A percentile compares a stretch with the other conserved stretches of the same genome.
Conservation (phyloP, 2,329 filamentous ascomycete species). For the Colletotrichum sp. region DNA sequence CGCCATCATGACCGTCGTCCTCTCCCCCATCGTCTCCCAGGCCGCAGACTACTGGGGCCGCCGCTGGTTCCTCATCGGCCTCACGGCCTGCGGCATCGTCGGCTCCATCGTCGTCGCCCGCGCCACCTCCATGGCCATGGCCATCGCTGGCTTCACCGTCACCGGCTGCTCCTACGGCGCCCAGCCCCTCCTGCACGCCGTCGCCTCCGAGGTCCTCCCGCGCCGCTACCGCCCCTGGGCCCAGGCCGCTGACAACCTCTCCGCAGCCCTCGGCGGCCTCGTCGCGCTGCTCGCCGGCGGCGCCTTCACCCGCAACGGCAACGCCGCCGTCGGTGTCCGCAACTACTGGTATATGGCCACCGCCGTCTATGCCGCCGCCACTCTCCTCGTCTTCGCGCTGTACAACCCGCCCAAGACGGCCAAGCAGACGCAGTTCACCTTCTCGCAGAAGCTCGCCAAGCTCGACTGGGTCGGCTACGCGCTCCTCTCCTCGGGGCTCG, state of each 20-base stretch:
- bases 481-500: constrained; percentile 36
- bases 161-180: constrained; percentile 39
- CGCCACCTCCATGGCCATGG: constrained; percentile 37
- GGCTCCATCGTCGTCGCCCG: constrained; percentile 40
- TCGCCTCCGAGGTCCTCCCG: constrained; percentile 43
- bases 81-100: constrained; percentile 36
- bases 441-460: constrained; percentile 34
- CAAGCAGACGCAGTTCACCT: constrained; percentile 30
- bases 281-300: constrained; percentile 38
- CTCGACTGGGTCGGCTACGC: constrained; percentile 45
- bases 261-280: constrained; percentile 42
- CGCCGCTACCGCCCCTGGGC: constrained; percentile 30
- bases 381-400: constrained; percentile 28
- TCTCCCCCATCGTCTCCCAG: constrained; percentile 39
- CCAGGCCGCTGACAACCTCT: constrained; percentile 37
- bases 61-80: constrained; percentile 41
- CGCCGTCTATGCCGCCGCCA: constrained; percentile 30
- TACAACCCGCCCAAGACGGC: constrained; percentile 37
- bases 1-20: constrained; percentile 30
- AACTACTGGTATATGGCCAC: constrained; percentile 39
- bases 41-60: constrained; percentile 48
- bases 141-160: constrained; percentile 40
- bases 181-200: constrained; percentile 42
- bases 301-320: constrained; percentile 33
- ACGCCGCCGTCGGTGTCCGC: constrained; percentile 37